Evolutionary conservation across 2,329 filamentous ascomycete species (phyloP), one percentile per base, ranked within the genome.

Genomic region (Lecanicillium sp.): DNA sequence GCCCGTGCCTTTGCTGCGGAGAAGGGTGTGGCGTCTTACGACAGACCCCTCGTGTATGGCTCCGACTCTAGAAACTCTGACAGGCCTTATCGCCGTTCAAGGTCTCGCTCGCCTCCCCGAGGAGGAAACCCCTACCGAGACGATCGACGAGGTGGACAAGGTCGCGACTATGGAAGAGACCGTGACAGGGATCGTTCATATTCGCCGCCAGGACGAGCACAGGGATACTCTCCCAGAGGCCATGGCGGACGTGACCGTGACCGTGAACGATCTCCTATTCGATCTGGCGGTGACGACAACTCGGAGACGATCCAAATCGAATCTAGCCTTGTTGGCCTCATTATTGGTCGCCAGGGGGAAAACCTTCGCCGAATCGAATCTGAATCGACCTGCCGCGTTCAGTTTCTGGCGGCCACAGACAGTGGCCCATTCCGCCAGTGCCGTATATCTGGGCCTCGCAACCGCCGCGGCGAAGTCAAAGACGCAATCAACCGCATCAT

Each of bases 271-370:
- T 80, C 78, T 28, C 78, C 80, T 16, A 62, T 71, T 15, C 56
- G 66, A 35, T 47, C 40, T 29, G 60, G 56, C 37, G 68, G 67
- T 33, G 79, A 83, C 50, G 84, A 87, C 48, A 83, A 81, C 52
- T 75, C 76, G 17, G 88, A 95, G 63, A 84, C 82, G 17, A 88
- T 95, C 48, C 76, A 83, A 51, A 87, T 95, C 52, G 87, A 94
- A 56, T 87, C 85, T 16, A 85, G 80, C 51, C 72, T 94, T 34
- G 88, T 95, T 37, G 88, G 88, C 30, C 70, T 95, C 25, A 94
- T 95, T 53, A 95, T 95, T 55, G 88, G 88, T 38, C 79, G 88
- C 43, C 84, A 89, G 54, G 88, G 88, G 48, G 89, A 95, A 64
- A 95, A 94, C 51, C 67, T 95, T 31, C 74, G 86, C 48, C 80